Percentiles rank a stretch among this genome's conserved stretches.
These are phyloP conservation scores for Camptophora hylomeconis DNA, from an alignment of 2,329 filamentous ascomycete genomes.

Conservation along the genomic window DNA sequence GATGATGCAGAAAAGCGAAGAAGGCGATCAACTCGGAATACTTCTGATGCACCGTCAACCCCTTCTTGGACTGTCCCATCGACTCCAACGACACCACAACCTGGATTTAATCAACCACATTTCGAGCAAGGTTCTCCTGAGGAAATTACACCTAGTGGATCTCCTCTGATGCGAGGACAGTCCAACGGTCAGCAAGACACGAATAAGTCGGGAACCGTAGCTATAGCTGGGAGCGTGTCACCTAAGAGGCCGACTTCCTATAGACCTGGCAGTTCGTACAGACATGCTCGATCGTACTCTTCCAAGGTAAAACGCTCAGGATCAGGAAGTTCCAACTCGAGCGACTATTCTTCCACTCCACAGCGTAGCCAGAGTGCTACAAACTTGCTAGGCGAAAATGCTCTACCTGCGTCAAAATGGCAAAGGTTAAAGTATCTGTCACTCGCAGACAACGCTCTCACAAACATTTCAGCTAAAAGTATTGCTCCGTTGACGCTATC, in stretches of 20 bases:
- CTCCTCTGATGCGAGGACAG: slow-evolving; percentile 1
- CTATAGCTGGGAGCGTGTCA: slow-evolving; percentile 33
- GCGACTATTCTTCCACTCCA: slow-evolving; percentile 41
- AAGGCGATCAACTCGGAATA: slow-evolving; percentile 57
- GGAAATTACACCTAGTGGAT: slow-evolving; percentile 23
- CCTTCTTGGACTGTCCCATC: slow-evolving; percentile 53
- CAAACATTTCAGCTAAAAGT: slow-evolving; percentile 60
- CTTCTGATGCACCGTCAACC: slow-evolving; percentile 55
- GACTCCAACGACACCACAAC: slow-evolving; percentile 45
- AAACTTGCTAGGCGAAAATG: slow-evolving; percentile 58
- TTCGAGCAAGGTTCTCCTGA: slow-evolving; percentile 57
- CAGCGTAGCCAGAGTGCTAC: slow-evolving; percentile 54
- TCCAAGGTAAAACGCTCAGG: slow-evolving; percentile 74
- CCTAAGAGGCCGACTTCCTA: slow-evolving; percentile 65
- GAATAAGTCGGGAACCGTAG: slow-evolving; percentile 11
- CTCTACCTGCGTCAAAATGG: slow-evolving; percentile 81
- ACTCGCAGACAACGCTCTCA: slow-evolving; percentile 81
- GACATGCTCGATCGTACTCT: slow-evolving; percentile 50
- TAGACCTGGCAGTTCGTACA: slow-evolving; percentile 53
- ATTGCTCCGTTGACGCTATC: slow-evolving; percentile 75
- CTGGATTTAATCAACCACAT: slow-evolving; percentile 53
- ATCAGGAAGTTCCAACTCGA: slow-evolving; percentile 86
- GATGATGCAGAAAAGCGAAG: slow-evolving; percentile 93
- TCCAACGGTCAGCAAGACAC: too few relatives aligned
- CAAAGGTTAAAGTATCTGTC: slow-evolving; percentile 85